Conservation (phyloP, 164 flowering plant genomes). For the Protea cynaroides region DNA sequence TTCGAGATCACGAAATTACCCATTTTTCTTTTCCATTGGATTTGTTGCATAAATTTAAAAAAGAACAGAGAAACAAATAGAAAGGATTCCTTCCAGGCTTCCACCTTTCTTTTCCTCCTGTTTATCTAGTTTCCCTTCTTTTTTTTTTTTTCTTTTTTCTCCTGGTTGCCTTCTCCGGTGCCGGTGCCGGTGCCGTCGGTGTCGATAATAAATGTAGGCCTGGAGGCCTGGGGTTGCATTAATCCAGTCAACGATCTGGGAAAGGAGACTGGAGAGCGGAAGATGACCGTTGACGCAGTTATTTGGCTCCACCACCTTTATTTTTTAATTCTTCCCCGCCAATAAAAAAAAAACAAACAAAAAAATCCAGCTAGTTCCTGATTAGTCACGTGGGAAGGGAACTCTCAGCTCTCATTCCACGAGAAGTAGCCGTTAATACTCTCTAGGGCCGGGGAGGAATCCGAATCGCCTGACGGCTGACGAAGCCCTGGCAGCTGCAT, state of each 20-base stretch:
- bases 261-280: too few species aligned
- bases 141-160: not conserved
- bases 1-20: not conserved
- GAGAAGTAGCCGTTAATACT: slow-evolving; percentile 19
- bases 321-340: slow-evolving; percentile 1
- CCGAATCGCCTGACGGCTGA: not conserved
- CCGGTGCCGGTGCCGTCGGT: not conserved
- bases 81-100: not conserved
- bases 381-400: too few species aligned
- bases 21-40: too few species aligned
- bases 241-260: not conserved
- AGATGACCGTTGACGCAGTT: not conserved
- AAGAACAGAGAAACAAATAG: too few species aligned
- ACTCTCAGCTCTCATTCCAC: not conserved
- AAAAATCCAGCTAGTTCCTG: too few species aligned
- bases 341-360: not conserved
- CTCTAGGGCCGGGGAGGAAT: too few species aligned
- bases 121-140: not conserved
- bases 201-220: not conserved
- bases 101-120: not conserved
- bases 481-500: not conserved
- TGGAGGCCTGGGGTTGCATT: not conserved
- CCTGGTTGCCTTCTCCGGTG: not conserved
- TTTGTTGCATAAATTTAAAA: too few species aligned
- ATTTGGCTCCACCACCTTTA: too few species aligned